Base-by-base conservation (phyloP, 108 stramenopile genomes). In the Skeletonema grethae region DNA sequence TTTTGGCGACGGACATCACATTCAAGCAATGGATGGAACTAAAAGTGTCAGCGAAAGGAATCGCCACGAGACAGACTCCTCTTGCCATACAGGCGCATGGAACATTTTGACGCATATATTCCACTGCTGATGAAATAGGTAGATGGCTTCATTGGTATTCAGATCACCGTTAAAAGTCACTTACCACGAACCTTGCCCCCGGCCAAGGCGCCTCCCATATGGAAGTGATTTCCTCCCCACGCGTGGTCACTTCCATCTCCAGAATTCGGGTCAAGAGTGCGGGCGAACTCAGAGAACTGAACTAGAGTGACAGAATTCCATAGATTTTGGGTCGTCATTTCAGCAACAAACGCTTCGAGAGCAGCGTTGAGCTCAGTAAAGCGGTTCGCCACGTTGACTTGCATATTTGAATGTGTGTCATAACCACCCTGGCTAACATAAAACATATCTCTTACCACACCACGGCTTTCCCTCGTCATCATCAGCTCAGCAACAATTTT, bases 171-270 rank as follows among this genome's bases (percentile, higher is more conserved):
- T 34, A n/a, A n/a, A 8, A 45, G 7, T n/a, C 46, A 48, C 46
- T 48, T 20, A 48, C 46, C n/a, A 7, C 84, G 72, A 22, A 87
- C 80, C 35, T 80, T 56, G 5, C 87, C 86, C 16, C 89, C 87
- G 11, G 73, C 74, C 5, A 88, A 72, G 32, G 67, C 56, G 11
- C 89, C 89, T 20, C 87, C 87, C 20, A 85, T 39, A 67, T 82
- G 61, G 57, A 82, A 73, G 62, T 84, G 80, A 64, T 82, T 59
- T 11, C 79, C 86, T 41, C 73, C 77, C 91, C 92, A 93, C 22
- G 60, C 92, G 70, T 93, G 92, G 59, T 94, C 93, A 22, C 61
- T 77, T 12, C 90, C 90, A 32, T 82, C 86, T 29, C 89, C 87
- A 64, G 63, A 64, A 62, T 94, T 94, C 5, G 80, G 82, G 36